Evolutionary conservation across 805 yeast species (phyloP).

Genomic region (Metschnikowia peoriensis): DNA sequence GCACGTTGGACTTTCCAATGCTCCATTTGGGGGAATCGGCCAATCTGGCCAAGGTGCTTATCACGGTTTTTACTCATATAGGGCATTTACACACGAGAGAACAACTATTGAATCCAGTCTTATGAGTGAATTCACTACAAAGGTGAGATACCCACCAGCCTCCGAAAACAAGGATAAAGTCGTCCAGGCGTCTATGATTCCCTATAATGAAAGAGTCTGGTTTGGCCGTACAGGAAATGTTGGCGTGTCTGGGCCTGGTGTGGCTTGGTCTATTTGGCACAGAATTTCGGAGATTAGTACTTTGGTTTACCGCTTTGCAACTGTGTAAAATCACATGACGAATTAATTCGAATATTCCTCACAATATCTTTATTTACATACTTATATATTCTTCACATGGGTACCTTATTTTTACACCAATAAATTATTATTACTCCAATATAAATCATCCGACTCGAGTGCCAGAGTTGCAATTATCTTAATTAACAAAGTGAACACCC

Average conservation of each 20-base stretch:
- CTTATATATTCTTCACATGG: no score
- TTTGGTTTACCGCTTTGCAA: constrained; percentile 21
- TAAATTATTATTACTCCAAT: no score
- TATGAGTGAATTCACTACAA: constrained; percentile 58
- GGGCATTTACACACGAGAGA: constrained; percentile 73
- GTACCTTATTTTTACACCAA: no score
- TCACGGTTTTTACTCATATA: constrained; percentile 67
- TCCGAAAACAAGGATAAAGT: constrained; percentile 31
- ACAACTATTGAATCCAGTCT: constrained; percentile 62
- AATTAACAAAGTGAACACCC: no score
- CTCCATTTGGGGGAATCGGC: constrained; percentile 94
- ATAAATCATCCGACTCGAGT: no score
- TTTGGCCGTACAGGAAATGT: constrained; percentile 40
- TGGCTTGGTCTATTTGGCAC: constrained; percentile 32
- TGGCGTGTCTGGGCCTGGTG: constrained; percentile 30
- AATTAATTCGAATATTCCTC: background rate
- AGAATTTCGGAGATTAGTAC: constrained; percentile 30
- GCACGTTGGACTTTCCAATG: constrained; percentile 63
- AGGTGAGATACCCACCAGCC: constrained; percentile 69
- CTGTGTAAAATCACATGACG: background rate
- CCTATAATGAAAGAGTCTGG: constrained; percentile 36
- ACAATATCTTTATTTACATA: no score
- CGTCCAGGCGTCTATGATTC: constrained; percentile 26
- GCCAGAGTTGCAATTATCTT: no score
- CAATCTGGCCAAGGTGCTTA: constrained; percentile 78